Evolutionary conservation across 1,139 yeast genomes (phyloP), one percentile per base, ranked within the genome.

Genomic region (Nakaseomyces delphensis): DNA sequence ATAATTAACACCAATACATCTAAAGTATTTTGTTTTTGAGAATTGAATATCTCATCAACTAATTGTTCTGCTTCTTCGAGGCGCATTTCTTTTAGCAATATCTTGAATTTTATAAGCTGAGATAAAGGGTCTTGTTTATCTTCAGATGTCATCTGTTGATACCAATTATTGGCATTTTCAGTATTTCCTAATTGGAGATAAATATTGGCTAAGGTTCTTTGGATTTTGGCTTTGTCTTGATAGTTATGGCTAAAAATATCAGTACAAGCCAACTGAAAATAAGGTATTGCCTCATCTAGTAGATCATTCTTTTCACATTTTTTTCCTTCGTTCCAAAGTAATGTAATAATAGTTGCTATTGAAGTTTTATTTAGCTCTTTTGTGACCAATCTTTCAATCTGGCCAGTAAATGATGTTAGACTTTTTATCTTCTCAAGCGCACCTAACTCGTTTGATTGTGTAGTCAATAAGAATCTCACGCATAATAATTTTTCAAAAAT

Each of bases 291-390:
- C 18, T 49, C 47, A 2, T 11, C n/a, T 27, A 40, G 45, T 3
- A 46, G 40, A n/a, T 47, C 50, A 8, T 28, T 32, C 36, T 57
- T 57, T n/a, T 55, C 56, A 13, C 49, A 29, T 29, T 46, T 48
- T 30, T 56, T 57, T 0, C 56, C 60, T n/a, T 45, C 31, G 43
- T 56, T 56, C 58, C 59, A 56, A 13, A 56, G 40, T 27, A 57
- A 30, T 3, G 59, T 54, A 4, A 57, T 48, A 24, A 56, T 43
- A 21, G 53, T 47, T 3, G 57, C 47, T 11, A 46, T 33, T 6
- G 53, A 42, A 10, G 41, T 40, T 35, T 43, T 42, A 6, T 54
- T 45, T 5, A 55, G 39, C 4, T 35, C 36, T 8, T 42, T 28
- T 5, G 41, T 35, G 5, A 56, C n/a, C 3, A 41, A 29, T 23